These are phyloP conservation scores for Quercus cerris DNA, from an alignment of 306 rosid species.

Conservation along the genomic window DNA sequence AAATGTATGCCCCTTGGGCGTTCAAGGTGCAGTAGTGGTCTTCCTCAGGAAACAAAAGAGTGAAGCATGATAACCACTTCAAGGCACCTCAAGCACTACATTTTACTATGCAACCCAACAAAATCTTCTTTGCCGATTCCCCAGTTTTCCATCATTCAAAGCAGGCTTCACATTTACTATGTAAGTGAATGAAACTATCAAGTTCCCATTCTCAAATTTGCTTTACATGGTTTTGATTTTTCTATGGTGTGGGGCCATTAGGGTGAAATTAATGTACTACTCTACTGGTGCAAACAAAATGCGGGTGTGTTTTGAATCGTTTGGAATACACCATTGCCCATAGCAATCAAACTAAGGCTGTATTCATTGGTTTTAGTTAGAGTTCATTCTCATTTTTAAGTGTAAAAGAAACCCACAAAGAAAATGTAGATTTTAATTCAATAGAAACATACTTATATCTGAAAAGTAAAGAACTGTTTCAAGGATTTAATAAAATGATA, in stretches of 20 bases:
- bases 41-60: background rate
- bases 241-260: background rate
- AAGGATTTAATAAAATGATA: background rate
- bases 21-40: too few relatives aligned
- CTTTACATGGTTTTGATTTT: background rate
- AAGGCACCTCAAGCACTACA: background rate
- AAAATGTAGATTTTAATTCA: background rate
- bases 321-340: background rate
- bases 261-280: background rate
- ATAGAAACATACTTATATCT: background rate
- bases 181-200: constrained; percentile 12
- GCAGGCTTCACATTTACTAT: background rate
- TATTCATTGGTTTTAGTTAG: background rate
- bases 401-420: background rate
- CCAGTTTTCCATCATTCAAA: background rate
- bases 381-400: background rate
- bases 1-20: too few relatives aligned
- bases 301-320: background rate
- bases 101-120: background rate
- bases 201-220: background rate
- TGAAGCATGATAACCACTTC: constrained; percentile 12
- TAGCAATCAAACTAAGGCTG: background rate
- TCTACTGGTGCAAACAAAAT: background rate
- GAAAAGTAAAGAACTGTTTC: background rate
- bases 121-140: background rate